These are phyloP conservation scores for Penicillium lagena DNA, from an alignment of 495 filamentous ascomycete species.

Conservation along the genomic window DNA sequence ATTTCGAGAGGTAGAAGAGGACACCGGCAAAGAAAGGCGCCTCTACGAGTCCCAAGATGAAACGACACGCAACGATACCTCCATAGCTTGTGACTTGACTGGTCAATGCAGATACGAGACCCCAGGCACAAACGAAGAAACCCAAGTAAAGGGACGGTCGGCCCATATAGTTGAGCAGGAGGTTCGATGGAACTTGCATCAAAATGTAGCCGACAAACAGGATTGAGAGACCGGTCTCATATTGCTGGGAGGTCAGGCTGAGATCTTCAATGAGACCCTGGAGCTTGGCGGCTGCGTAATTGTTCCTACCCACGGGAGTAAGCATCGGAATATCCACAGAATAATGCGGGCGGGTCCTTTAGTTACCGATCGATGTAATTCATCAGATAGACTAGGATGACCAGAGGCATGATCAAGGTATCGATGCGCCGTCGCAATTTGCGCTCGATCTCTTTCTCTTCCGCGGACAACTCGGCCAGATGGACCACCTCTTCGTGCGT, in stretches of 20 bases:
- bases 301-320: constrained; percentile 30
- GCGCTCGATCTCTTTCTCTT: constrained; percentile 41
- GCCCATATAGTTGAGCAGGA: constrained; percentile 53
- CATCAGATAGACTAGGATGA: constrained; percentile 51
- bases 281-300: constrained; percentile 50
- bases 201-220: constrained; percentile 50
- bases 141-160: constrained; percentile 41
- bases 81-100: constrained; percentile 45
- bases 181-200: constrained; percentile 55
- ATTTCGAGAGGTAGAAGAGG: constrained; percentile 52
- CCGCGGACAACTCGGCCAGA: constrained; percentile 31
- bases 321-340: constrained; percentile 2
- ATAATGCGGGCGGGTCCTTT: not conserved
- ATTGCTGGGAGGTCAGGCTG: constrained; percentile 30
- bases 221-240: constrained; percentile 42
- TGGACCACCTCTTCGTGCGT: constrained; percentile 38
- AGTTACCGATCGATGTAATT: constrained; percentile 50
- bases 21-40: constrained; percentile 46
- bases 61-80: constrained; percentile 49
- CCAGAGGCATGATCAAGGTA: constrained; percentile 46
- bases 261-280: constrained; percentile 45
- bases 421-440: constrained; percentile 45
- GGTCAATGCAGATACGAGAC: constrained; percentile 43
- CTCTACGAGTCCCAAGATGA: constrained; percentile 47
- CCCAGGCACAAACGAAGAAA: constrained; percentile 49